Evolutionary conservation across 495 filamentous ascomycete genomes (phyloP).

Genomic region (Penicillium subrubescens): DNA sequence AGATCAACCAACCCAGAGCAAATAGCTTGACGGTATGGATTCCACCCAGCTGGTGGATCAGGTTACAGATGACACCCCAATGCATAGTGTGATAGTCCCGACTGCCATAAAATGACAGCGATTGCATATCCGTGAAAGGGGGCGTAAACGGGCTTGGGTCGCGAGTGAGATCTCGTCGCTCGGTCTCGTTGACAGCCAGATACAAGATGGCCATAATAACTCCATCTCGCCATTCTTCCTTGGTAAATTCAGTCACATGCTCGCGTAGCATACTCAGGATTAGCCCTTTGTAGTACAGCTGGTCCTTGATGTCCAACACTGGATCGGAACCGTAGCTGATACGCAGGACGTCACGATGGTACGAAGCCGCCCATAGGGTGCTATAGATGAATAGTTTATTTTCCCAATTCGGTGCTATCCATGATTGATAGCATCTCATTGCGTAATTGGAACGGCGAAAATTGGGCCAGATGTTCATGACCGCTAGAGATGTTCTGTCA

Average conservation of each 20-base stretch:
- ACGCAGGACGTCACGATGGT: constrained; percentile 2
- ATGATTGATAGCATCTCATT: constrained; percentile 1
- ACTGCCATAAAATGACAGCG: constrained; percentile 1
- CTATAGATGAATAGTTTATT: not conserved
- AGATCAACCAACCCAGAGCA: constrained; percentile 1
- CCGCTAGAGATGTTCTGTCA: not conserved
- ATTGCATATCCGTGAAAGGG: not conserved
- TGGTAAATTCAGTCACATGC: constrained; percentile 2
- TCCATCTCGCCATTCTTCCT: constrained; percentile 6
- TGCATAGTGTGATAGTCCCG: constrained; percentile 4
- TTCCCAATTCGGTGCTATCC: not conserved
- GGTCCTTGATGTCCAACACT: not conserved
- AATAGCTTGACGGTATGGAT: constrained; percentile 1
- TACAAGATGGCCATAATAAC: constrained; percentile 5
- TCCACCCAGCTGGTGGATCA: not conserved
- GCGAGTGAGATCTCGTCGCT: not conserved
- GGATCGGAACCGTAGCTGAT: not conserved
- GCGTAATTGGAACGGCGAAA: not conserved
- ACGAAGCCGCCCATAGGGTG: not conserved
- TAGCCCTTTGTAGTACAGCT: constrained; percentile 4
- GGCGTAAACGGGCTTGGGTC: constrained; percentile 2
- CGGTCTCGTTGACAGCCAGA: constrained; percentile 6
- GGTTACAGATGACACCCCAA: not conserved
- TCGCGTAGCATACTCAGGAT: not conserved
- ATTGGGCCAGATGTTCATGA: not conserved